Base-by-base conservation (phyloP, 208 protist species). In the Porcisia deanei region DNA sequence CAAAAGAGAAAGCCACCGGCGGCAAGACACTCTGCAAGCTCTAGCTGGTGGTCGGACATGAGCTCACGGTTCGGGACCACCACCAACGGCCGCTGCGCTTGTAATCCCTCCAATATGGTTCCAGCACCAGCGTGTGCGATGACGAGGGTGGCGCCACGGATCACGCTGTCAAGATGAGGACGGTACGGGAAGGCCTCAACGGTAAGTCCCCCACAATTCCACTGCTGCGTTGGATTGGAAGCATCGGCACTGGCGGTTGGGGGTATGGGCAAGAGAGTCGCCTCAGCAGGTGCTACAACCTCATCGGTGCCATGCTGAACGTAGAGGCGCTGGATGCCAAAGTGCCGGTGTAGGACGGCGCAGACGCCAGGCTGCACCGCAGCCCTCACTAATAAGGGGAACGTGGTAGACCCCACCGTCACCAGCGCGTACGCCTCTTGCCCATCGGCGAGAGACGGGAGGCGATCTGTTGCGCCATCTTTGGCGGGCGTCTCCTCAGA, bases 41-140 rank as follows among this genome's bases (percentile, higher is more conserved):
- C 90, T 6, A 93, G 74, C 77, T 98, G 95, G 72, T 98, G 95
- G 79, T 98, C 91, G 9, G 85, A 90, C 95, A 97, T 97, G 37
- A 98, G 89, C 37, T 71, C 41, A 18, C 90, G 88, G 68, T 98
- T 98, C 3, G 95, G 95, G 41, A 98, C 93, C 1, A 94, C 91
- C 39, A 98, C 80, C 37, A 89, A 74, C n/a, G 86, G 88, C 3
- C 75, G 76, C 37, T 76, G 83, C 45, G 79, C 77, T 58, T 94
- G 84, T 30, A 97, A 79, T n/a, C 83, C 85, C 64, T 98, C 93
- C 41, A 97, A 88, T n/a, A 97, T 95, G n/a, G 95, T 97, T 18
- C 95, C 95, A 0, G 94, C 95, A 14, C 95, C 95, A 22, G 93
- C 93, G 79, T 98, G 95, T 5, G 92, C 92, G 41, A 98, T 88